These are phyloP conservation scores for Fusarium sp. DNA, from an alignment of 2,329 filamentous ascomycete genomes.

Conservation along the genomic window DNA sequence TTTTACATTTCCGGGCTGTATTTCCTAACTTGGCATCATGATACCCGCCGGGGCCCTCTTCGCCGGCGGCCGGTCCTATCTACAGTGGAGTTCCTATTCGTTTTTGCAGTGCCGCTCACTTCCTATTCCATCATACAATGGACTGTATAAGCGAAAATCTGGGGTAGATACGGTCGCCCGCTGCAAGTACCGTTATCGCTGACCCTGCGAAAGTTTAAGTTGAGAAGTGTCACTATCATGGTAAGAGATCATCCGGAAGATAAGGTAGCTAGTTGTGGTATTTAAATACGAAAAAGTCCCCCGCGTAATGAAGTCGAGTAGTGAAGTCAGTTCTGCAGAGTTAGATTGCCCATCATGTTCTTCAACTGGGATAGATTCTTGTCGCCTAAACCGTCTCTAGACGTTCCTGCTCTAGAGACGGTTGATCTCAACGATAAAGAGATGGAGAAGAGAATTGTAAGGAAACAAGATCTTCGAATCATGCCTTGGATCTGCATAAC, in stretches of 20 bases:
- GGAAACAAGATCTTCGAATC: conserved; percentile 51
- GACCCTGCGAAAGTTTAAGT: not conserved
- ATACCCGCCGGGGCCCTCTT: conserved; percentile 28
- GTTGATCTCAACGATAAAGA: conserved; percentile 52
- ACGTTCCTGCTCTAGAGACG: conserved; percentile 51
- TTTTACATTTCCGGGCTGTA: not conserved
- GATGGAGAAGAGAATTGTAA: conserved; percentile 51
- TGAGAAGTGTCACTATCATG: conserved; percentile 20
- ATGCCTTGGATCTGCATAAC: conserved; percentile 52
- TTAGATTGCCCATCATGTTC: conserved; percentile 22
- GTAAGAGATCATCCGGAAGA: conserved; percentile 1
- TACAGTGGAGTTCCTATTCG: conserved; percentile 14
- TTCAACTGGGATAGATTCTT: conserved; percentile 39
- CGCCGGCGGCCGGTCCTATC: conserved; percentile 34
- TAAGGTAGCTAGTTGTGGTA: not conserved
- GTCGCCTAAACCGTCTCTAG: conserved; percentile 48
- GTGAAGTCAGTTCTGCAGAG: not conserved
- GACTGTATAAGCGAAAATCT: conserved; percentile 17
- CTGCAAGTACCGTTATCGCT: conserved; percentile 33
- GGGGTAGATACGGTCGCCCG: conserved; percentile 27
- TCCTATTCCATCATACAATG: not conserved
- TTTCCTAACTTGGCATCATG: conserved; percentile 7
- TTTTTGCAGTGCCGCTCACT: conserved; percentile 1
- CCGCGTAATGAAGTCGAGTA: not conserved
- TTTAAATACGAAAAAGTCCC: conserved; percentile 10